Base-by-base conservation (phyloP, 2,329 filamentous ascomycete genomes). In the Diplodia sapinea region DNA sequence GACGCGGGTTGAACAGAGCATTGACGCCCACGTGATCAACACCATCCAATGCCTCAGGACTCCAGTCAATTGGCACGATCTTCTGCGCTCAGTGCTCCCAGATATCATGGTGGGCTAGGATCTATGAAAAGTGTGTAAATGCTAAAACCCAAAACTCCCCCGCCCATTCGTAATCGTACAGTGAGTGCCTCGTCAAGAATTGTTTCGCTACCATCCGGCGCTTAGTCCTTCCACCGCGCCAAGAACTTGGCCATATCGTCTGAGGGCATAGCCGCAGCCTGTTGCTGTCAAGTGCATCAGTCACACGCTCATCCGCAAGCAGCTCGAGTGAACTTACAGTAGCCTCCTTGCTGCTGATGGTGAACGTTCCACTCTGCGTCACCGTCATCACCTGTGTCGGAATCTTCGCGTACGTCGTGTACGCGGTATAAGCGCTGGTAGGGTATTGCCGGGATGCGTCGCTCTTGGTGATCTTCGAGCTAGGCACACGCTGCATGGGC, bases 401-500 rank as follows among this genome's bases (percentile, higher is more conserved):
- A 2, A 75, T 77, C 13, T 31, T 23, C 40, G 54, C 61, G 29
- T 50, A 59, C 4, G 67, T 65, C 69, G 88, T 74, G 66, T 79
- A 83, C 1, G 84, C 79, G 2, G 86, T 86, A 70, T 88, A 80
- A 4, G 74, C 75, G 71, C 86, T 88, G 3, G 86, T 86, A 1
- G 87, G 85, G 72, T 83, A 85, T 70, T 85, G 76, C 8, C 83
- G 83, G 52, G 79, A 82, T 15, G 80, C 77, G 5, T 77, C 78
- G 71, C 83, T 86, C 47, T 82, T 81, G 2, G 85, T 86, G 69
- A 89, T 88, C 72, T 85, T 86, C 5, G 84, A 88, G 12, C 82
- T 82, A 2, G 87, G 86, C n/a, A 83, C 79, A 62, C 82, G 82
- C 69, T 87, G 85, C 84, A 88, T 86, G 1, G 87, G 87, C 13